phyloP scores from a whole-genome alignment of 192 early-diverging fungal species.

The Allomyces javanicus region DNA sequence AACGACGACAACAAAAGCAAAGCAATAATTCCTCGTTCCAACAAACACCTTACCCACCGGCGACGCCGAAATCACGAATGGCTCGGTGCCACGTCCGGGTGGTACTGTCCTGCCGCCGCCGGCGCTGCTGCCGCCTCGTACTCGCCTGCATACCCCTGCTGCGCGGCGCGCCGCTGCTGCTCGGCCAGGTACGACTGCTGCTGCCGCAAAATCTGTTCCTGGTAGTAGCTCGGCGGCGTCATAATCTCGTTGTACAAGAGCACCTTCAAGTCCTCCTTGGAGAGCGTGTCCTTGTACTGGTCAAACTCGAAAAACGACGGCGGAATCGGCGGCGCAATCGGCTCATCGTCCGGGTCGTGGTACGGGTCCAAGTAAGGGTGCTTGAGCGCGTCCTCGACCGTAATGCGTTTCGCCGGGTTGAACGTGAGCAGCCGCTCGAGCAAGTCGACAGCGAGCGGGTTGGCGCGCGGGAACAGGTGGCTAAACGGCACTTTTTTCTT shows the following conservation, averaged over 20 bases:
- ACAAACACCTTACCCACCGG: too few species aligned
- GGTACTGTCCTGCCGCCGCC: too few species aligned
- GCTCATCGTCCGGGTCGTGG: constrained; percentile 49
- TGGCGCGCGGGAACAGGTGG: constrained; percentile 70
- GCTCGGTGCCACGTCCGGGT: too few species aligned
- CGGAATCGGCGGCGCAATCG: constrained; percentile 47
- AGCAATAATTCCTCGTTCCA: too few species aligned
- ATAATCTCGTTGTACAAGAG: background rate
- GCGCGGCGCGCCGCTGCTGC: background rate
- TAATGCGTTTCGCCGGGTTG: constrained; percentile 70
- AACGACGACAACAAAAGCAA: too few species aligned
- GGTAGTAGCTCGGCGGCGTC: constrained; percentile 4
- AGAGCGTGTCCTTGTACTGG: constrained; percentile 59
- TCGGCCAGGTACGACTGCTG: background rate
- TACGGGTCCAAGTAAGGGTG: constrained; percentile 77
- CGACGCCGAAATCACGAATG: too few species aligned
- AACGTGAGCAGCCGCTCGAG: constrained; percentile 71
- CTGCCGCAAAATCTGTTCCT: background rate
- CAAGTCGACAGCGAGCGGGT: constrained; percentile 70
- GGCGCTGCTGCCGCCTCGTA: too few species aligned
- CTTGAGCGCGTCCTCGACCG: constrained; percentile 67
- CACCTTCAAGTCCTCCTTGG: constrained; percentile 54
- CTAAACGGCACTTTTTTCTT: constrained; percentile 63
- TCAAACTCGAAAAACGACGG: constrained; percentile 72
- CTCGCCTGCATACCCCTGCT: too few species aligned